Conservation (phyloP, 1,284 basidiomycete species). For the Rhodotorula glutinis region DNA sequence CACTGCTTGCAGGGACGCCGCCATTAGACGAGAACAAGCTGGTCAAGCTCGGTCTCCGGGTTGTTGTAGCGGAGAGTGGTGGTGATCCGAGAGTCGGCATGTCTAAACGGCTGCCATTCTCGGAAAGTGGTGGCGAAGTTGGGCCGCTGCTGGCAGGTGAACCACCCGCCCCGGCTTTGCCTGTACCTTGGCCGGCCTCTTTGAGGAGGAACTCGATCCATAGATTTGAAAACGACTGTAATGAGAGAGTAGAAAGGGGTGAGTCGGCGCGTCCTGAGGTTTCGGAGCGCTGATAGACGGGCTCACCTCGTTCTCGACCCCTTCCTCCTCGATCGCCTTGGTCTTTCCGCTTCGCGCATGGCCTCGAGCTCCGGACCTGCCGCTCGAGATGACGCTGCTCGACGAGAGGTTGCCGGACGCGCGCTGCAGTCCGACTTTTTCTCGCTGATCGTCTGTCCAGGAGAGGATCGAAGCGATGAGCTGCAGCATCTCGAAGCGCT, state of each 20-base stretch:
- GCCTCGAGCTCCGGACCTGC: slow-evolving; percentile 35
- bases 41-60: slow-evolving; percentile 27
- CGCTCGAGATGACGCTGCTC: slow-evolving; percentile 34
- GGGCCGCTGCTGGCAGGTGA: neutral
- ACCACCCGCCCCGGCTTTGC: neutral
- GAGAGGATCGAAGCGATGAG: slow-evolving; percentile 81
- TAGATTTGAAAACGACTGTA: slow-evolving; percentile 85
- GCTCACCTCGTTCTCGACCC: slow-evolving; percentile 64
- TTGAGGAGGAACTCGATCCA: slow-evolving; percentile 95
- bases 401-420: slow-evolving; percentile 44
- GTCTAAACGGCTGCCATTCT: slow-evolving; percentile 16
- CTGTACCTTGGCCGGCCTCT: slow-evolving; percentile 12
- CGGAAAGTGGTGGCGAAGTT: neutral
- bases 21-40: slow-evolving; percentile 23
- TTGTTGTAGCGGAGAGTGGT: neutral
- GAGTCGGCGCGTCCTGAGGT: neutral
- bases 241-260: neutral
- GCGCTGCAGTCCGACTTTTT: slow-evolving; percentile 81
- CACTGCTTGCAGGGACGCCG: slow-evolving; percentile 17
- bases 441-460: slow-evolving; percentile 86
- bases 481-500: slow-evolving; percentile 93
- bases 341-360: slow-evolving; percentile 45
- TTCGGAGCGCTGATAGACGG: neutral
- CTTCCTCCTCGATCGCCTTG: slow-evolving; percentile 50
- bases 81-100: slow-evolving; percentile 29